phyloP scores from a whole-genome alignment of 345 rosid genomes.

The Toxicodendron radicans region DNA sequence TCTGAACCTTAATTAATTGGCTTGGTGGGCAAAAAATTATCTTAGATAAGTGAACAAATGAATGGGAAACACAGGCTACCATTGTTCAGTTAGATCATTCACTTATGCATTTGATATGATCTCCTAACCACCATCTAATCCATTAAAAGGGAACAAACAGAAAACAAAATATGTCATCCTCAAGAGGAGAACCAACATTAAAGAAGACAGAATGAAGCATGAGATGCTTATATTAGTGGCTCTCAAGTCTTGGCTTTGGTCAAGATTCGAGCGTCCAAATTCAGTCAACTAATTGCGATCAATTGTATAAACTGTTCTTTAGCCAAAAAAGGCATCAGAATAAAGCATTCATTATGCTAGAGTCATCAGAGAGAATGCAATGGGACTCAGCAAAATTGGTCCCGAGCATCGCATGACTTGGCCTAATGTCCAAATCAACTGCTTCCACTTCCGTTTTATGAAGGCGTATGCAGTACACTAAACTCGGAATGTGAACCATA shows the following conservation, averaged over 20 bases:
- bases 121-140: constrained; percentile 7
- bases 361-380: constrained; percentile 21
- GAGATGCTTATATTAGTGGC: constrained; percentile 46
- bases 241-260: constrained; percentile 21
- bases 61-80: background rate
- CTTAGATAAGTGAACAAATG: background rate
- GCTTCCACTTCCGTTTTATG: constrained; percentile 22
- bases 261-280: constrained; percentile 35
- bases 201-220: constrained; percentile 33
- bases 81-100: background rate
- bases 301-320: constrained; percentile 12
- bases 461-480: background rate
- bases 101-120: constrained; percentile 3
- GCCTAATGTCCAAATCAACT: constrained; percentile 24
- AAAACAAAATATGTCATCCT: constrained; percentile 18
- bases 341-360: constrained; percentile 22
- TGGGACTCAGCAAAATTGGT: constrained; percentile 22
- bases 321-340: constrained; percentile 21
- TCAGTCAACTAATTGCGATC: constrained; percentile 35
- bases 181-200: constrained; percentile 18
- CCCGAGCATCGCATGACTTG: constrained; percentile 19
- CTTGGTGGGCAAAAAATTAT: background rate
- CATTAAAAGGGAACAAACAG: constrained; percentile 7
- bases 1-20: constrained; percentile 11
- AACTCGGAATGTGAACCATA: background rate